Percentiles rank a stretch among this genome's conserved stretches.
Conservation (phyloP, 1,284 basidiomycete species). For the Tilletia caries region DNA sequence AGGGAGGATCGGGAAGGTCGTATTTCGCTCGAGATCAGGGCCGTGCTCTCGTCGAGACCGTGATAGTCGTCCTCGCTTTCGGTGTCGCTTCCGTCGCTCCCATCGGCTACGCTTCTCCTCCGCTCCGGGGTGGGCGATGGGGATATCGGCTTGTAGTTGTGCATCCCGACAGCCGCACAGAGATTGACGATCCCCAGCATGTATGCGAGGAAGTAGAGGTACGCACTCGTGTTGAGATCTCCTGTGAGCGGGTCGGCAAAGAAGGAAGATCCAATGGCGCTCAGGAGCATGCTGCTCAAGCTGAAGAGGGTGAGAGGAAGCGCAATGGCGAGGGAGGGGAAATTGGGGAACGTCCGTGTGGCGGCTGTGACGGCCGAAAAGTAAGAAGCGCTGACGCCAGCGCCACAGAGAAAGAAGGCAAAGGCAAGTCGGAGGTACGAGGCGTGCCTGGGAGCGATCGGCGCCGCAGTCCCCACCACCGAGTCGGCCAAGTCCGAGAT, state of each 20-base stretch:
- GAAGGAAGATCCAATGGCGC: slow-evolving; percentile 19
- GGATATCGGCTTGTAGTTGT: not conserved
- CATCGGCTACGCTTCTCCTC: not conserved
- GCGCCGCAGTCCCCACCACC: not conserved
- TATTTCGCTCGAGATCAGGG: not conserved
- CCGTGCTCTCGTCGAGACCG: not conserved
- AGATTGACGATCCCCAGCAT: slow-evolving; percentile 20
- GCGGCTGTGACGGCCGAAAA: slow-evolving; percentile 24
- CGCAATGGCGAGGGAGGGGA: slow-evolving; percentile 24
- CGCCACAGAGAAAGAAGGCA: slow-evolving; percentile 23
- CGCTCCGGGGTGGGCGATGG: slow-evolving; percentile 5
- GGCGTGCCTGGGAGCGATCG: not conserved
- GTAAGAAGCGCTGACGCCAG: slow-evolving; percentile 24
- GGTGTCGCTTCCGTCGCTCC: not conserved
- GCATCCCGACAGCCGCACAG: slow-evolving; percentile 20
- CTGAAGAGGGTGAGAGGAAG: slow-evolving; percentile 28
- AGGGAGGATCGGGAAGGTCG: not conserved
- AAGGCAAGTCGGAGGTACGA: slow-evolving; percentile 12
- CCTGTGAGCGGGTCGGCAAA: slow-evolving; percentile 24
- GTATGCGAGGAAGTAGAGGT: slow-evolving; percentile 23
- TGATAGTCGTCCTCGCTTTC: not conserved
- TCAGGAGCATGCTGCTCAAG: slow-evolving; percentile 26
- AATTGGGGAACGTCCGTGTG: slow-evolving; percentile 19
- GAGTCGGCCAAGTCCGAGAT: not conserved
- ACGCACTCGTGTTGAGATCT: slow-evolving; percentile 22